phyloP scores from a whole-genome alignment of 805 yeast species.

The Candida vaughaniae region DNA sequence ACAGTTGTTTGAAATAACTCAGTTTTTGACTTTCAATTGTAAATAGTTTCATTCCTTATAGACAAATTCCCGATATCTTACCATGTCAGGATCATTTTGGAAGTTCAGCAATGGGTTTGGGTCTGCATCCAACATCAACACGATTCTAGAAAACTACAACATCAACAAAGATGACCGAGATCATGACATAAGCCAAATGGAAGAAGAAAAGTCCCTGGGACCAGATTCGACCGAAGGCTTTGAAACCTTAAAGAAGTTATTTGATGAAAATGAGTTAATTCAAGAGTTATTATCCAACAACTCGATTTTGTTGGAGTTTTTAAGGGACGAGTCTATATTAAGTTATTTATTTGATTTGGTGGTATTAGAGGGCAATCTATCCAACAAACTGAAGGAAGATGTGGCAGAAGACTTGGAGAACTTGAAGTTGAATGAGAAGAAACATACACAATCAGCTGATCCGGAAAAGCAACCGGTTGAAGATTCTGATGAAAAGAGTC shows the following conservation, averaged over 20 bases:
- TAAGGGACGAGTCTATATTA: conserved; percentile 38
- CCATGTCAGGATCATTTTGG: conserved; percentile 51
- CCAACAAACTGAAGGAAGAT: neutral
- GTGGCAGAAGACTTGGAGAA: neutral
- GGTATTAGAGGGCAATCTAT: conserved; percentile 28
- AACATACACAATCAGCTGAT: no score
- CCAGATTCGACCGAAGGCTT: conserved; percentile 15
- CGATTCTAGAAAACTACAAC: conserved; percentile 36
- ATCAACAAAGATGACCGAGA: conserved; percentile 17
- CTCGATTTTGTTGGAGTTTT: conserved; percentile 40
- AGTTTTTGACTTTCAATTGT: no score
- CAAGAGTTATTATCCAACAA: conserved; percentile 44
- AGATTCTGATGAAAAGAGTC: conserved; percentile 7
- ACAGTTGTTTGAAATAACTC: no score
- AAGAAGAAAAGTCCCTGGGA: neutral
- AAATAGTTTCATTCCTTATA: no score
- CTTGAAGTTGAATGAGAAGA: neutral
- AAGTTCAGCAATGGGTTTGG: conserved; percentile 47
- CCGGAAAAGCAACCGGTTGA: no score
- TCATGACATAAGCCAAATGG: conserved; percentile 11
- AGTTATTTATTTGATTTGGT: conserved; percentile 38
- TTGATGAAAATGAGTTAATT: conserved; percentile 43
- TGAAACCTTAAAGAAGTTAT: conserved; percentile 25
- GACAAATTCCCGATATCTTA: no score
- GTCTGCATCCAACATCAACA: conserved; percentile 40